Evolutionary conservation across 1,139 yeast genomes (phyloP).

Genomic region (Pichia sp.): DNA sequence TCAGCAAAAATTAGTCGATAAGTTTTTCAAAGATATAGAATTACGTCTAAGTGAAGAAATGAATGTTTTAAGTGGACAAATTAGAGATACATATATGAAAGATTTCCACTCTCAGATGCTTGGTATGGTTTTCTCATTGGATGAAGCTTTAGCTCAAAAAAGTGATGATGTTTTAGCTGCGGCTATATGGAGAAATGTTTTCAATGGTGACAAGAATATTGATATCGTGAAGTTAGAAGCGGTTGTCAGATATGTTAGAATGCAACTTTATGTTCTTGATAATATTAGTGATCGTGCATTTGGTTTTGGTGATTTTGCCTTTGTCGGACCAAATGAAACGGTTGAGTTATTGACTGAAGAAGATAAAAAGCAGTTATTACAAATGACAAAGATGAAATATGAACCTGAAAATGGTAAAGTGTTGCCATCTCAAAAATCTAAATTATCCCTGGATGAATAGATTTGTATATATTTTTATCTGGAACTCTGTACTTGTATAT

Average conservation of each 20-base stretch:
- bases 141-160: constrained; percentile 79
- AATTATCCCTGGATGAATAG: constrained; percentile 48
- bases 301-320: constrained; percentile 81
- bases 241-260: constrained; percentile 77
- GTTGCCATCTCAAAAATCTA: constrained; percentile 59
- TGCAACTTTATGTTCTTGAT: constrained; percentile 80
- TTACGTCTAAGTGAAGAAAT: constrained; percentile 77
- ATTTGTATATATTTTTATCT: too few species aligned
- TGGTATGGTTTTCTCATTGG: constrained; percentile 86
- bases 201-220: constrained; percentile 75
- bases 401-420: constrained; percentile 38
- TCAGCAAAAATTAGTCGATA: constrained; percentile 86
- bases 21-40: constrained; percentile 87
- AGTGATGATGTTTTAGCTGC: constrained; percentile 77
- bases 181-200: constrained; percentile 87
- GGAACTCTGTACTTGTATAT: neutral
- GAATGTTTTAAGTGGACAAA: constrained; percentile 75
- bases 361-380: constrained; percentile 44
- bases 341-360: constrained; percentile 64
- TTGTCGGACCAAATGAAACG: constrained; percentile 77
- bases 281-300: constrained; percentile 86
- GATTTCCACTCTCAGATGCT: constrained; percentile 86
- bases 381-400: constrained; percentile 34
- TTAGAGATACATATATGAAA: constrained; percentile 79
- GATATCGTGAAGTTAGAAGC: constrained; percentile 85